Conservation (phyloP, 495 filamentous ascomycete species). For the Trichocladium uniseriatum region DNA sequence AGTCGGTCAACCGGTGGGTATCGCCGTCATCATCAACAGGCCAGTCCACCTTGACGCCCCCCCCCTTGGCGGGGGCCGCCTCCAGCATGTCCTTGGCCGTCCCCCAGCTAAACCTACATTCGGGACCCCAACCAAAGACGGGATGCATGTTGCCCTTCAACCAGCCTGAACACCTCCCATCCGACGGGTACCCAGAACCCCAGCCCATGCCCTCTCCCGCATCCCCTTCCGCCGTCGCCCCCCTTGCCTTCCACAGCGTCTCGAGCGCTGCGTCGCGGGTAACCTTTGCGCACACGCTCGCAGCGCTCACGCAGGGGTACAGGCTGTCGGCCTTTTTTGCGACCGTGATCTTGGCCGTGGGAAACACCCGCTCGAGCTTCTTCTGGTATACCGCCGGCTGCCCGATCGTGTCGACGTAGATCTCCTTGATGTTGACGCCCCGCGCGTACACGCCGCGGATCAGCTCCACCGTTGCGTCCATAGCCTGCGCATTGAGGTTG, state of each 20-base stretch:
- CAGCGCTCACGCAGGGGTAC: conserved; percentile 89
- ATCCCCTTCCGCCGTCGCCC: conserved; percentile 9
- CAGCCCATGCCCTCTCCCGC: conserved; percentile 39
- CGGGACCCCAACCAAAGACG: conserved; percentile 88
- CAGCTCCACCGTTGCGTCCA: conserved; percentile 86
- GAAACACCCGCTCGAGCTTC: conserved; percentile 77
- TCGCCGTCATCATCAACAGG: conserved; percentile 55
- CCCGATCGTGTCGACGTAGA: conserved; percentile 94
- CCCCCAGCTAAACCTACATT: conserved; percentile 91
- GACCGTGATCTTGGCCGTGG: conserved; percentile 70
- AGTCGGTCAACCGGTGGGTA: conserved; percentile 61
- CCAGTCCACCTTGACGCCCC: conserved; percentile 70
- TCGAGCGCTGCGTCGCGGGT: conserved; percentile 85
- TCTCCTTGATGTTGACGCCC: conserved; percentile 73
- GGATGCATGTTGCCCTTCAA: conserved; percentile 78
- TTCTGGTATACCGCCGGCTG: conserved; percentile 71
- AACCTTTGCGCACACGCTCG: conserved; percentile 90
- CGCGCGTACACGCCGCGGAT: conserved; percentile 64
- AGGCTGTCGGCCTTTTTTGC: conserved; percentile 92
- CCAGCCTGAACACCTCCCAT: conserved; percentile 73
- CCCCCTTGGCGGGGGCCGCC: conserved; percentile 38
- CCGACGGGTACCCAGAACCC: conserved; percentile 91
- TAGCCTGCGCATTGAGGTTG: conserved; percentile 96
- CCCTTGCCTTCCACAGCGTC: conserved; percentile 30
- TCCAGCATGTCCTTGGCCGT: conserved; percentile 92